phyloP scores from a whole-genome alignment of 768 basidiomycete species.

The Saitozyma podzolica region DNA sequence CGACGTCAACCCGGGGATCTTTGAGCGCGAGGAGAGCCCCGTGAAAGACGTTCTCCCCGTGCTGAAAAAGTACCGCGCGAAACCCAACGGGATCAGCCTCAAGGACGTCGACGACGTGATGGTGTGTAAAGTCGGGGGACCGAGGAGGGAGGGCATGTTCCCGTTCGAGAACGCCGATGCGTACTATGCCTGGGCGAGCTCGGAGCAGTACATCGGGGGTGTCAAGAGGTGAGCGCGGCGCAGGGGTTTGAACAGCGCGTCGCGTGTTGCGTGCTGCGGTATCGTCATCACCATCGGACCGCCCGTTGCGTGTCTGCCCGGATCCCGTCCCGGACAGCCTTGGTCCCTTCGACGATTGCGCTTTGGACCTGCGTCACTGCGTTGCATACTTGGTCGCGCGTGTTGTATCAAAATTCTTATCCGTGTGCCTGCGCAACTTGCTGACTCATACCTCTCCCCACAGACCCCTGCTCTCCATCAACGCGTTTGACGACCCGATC shows the following conservation, averaged over 20 bases:
- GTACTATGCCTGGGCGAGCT: slow-evolving; percentile 52
- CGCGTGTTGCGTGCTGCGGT: too few relatives aligned
- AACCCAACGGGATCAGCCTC: slow-evolving; percentile 20
- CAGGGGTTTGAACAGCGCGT: too few relatives aligned
- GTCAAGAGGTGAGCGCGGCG: slow-evolving; percentile 37
- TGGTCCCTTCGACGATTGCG: too few relatives aligned
- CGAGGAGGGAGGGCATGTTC: slow-evolving; percentile 41
- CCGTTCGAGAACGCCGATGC: slow-evolving; percentile 47
- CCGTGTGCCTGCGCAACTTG: too few relatives aligned
- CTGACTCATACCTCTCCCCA: too few relatives aligned
- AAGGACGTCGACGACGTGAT: slow-evolving; percentile 45
- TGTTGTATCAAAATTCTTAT: too few relatives aligned
- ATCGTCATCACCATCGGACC: too few relatives aligned
- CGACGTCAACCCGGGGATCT: slow-evolving; percentile 28
- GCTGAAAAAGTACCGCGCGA: slow-evolving; percentile 21
- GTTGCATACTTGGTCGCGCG: too few relatives aligned
- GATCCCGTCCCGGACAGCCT: too few relatives aligned
- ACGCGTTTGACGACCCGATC: slow-evolving; percentile 53
- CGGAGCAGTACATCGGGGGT: slow-evolving; percentile 30
- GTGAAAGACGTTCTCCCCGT: slow-evolving; percentile 12
- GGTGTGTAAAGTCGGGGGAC: slow-evolving; percentile 43
- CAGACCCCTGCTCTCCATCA: slow-evolving; percentile 50
- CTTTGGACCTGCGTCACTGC: too few relatives aligned
- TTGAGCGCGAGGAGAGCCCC: slow-evolving; percentile 16
- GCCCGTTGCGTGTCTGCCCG: too few relatives aligned